Percentiles rank a stretch among this genome's conserved stretches.
Evolutionary conservation across 1,284 basidiomycete genomes (phyloP).

Genomic region (Ustilago cynodontis): DNA sequence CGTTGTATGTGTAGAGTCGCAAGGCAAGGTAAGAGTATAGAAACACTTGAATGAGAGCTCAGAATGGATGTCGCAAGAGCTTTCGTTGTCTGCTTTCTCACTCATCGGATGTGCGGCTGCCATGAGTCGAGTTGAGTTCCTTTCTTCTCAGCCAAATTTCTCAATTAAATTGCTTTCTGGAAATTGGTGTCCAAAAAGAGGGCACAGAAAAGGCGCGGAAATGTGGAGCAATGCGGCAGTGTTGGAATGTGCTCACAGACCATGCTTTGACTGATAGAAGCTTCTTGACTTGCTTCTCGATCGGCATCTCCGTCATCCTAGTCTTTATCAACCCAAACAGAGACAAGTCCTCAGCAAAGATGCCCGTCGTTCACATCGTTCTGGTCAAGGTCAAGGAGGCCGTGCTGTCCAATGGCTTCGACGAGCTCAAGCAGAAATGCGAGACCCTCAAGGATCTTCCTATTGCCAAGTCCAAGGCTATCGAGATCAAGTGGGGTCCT

Average conservation of each 20-base stretch:
- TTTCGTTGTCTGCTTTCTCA: not conserved
- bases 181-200: not conserved
- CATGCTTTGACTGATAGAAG: not conserved
- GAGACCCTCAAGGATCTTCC: constrained; percentile 57
- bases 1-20: not conserved
- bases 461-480: constrained; percentile 50
- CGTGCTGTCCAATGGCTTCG: constrained; percentile 60
- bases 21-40: not conserved
- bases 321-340: not conserved
- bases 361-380: constrained; percentile 61
- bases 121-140: not conserved
- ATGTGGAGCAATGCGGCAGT: constrained; percentile 9
- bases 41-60: not conserved
- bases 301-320: constrained; percentile 3
- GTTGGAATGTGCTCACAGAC: constrained; percentile 8
- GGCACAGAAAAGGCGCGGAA: not conserved
- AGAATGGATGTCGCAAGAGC: constrained; percentile 17
- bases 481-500: constrained; percentile 59
- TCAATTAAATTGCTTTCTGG: too few species aligned
- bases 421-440: constrained; percentile 60
- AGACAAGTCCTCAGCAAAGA: constrained; percentile 12
- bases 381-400: constrained; percentile 63
- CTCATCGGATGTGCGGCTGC: constrained; percentile 5
- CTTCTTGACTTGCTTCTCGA: not conserved
- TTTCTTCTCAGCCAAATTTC: not conserved